Percentiles rank a stretch among this genome's conserved stretches.
Conservation (phyloP, 192 early-diverging fungal species). For the Dissophora ornata region DNA sequence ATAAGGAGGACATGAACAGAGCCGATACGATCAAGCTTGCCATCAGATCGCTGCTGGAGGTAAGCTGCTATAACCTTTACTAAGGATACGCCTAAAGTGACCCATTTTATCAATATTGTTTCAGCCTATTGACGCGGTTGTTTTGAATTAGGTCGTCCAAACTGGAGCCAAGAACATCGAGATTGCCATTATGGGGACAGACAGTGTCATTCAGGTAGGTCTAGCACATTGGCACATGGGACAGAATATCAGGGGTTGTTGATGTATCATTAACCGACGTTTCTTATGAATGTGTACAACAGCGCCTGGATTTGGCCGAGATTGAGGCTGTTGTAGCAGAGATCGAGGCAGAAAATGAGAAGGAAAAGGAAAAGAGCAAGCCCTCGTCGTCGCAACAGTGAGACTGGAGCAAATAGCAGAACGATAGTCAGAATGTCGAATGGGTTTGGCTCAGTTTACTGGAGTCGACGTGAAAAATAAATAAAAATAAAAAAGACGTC, state of each 20-base stretch:
- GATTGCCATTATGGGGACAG: slow-evolving; percentile 89
- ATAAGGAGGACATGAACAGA: slow-evolving; percentile 84
- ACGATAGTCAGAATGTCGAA: no score
- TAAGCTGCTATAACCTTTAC: no score
- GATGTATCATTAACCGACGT: no score
- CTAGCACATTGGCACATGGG: no score
- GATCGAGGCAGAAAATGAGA: slow-evolving; percentile 90
- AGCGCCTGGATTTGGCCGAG: slow-evolving; percentile 68
- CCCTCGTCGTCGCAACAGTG: slow-evolving; percentile 27
- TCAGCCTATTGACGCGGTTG: no score
- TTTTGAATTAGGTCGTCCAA: slow-evolving; percentile 92
- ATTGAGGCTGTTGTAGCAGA: slow-evolving; percentile 84
- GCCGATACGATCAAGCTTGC: slow-evolving; percentile 90
- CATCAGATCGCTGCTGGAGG: slow-evolving; percentile 91
- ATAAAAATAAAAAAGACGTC: no score
- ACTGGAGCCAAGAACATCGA: slow-evolving; percentile 99
- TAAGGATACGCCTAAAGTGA: no score
- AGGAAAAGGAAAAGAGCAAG: slow-evolving; percentile 73
- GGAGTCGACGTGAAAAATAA: no score
- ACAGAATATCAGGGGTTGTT: no score
- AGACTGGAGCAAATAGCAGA: background rate
- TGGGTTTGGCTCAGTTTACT: no score
- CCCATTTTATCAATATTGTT: background rate
- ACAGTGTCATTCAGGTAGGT: slow-evolving; percentile 75
- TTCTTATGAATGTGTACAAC: background rate